A percentile compares a stretch with the other conserved stretches of the same genome.
Conservation (phyloP, 202 grass and related monocot species). For the Digitaria exilis region DNA sequence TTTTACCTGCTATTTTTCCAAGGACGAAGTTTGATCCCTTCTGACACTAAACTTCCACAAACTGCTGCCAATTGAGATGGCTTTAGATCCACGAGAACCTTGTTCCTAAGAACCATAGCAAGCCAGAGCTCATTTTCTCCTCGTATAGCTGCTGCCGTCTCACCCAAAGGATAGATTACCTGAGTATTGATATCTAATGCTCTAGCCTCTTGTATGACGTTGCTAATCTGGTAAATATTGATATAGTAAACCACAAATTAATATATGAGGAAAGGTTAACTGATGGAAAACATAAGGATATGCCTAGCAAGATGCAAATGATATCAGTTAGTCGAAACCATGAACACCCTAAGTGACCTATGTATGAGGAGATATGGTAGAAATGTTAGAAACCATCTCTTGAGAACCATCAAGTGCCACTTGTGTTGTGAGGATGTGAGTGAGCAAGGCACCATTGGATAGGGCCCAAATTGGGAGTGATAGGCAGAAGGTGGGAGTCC, state of each 20-base stretch:
- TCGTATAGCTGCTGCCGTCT: constrained; percentile 89
- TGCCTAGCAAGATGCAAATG: constrained; percentile 1
- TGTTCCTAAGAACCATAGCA: constrained; percentile 91
- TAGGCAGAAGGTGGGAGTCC: neutral
- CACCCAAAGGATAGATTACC: constrained; percentile 92
- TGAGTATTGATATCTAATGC: constrained; percentile 89
- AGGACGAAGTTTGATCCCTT: constrained; percentile 96
- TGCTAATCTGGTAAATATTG: constrained; percentile 77
- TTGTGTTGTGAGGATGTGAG: constrained; percentile 6
- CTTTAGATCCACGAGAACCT: constrained; percentile 84
- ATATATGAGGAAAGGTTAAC: constrained; percentile 14
- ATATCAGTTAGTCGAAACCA: neutral
- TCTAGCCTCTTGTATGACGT: constrained; percentile 91
- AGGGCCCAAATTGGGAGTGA: neutral
- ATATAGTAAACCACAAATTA: constrained; percentile 31
- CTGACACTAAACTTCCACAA: constrained; percentile 97
- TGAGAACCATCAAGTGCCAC: neutral
- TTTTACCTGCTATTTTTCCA: constrained; percentile 82
- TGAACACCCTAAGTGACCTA: neutral
- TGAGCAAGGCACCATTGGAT: constrained; percentile 32
- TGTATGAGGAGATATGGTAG: neutral
- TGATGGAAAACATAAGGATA: constrained; percentile 10
- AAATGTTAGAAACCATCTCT: constrained; percentile 8
- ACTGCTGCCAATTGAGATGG: constrained; percentile 90
- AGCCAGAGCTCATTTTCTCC: constrained; percentile 98